Base-by-base conservation (phyloP, 352 stramenopile species). In the Phytophthora kernoviae region DNA sequence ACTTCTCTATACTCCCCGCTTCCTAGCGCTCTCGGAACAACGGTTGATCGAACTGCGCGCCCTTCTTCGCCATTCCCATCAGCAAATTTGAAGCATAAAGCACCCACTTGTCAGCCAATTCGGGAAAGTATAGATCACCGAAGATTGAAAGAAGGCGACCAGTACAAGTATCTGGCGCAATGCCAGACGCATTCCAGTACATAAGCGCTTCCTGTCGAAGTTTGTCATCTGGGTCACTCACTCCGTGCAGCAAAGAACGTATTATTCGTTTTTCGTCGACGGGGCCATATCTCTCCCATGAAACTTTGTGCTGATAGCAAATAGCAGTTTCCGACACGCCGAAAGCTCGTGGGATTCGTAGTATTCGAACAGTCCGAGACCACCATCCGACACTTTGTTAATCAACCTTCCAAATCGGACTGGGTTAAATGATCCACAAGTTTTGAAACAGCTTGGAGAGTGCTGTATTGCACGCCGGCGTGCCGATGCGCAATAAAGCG, bases 41-140 rank as follows among this genome's bases (percentile, higher is more conserved):
- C 0, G 66, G 27, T 33, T 34, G 47, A 6, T 83, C 52, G 50
- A 75, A 87, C 8, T 49, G 24, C 9, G 42, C 43, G 11, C 53
- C 67, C 14, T 62, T 50, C 27, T 70, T 66, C 0, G 57, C 64
- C 70, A 84, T 69, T 21, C 64, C 49, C 21, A 88, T 15, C 24
- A 92, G 59, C 40, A 89, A 46, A 57, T 84, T 90, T 11, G 86
- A 79, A 2, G 81, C 73, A 34, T 91, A 94, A 0, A 84, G 54
- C 12, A 90, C 55, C 86, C 86, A 94, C 20, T 76, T 69, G 37
- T 93, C 77, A 14, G 78, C 79, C 17, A 81, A 51, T 11, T 75
- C 48, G 8, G 74, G 49, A 6, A 72, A 55, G 26, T 80, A 85
- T 22, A 91, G 68, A 5, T 68, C 44, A 3, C 58, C 39, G 52